These are phyloP conservation scores for Phyllachora maydis DNA, from an alignment of 2,329 filamentous ascomycete genomes.

Conservation along the genomic window DNA sequence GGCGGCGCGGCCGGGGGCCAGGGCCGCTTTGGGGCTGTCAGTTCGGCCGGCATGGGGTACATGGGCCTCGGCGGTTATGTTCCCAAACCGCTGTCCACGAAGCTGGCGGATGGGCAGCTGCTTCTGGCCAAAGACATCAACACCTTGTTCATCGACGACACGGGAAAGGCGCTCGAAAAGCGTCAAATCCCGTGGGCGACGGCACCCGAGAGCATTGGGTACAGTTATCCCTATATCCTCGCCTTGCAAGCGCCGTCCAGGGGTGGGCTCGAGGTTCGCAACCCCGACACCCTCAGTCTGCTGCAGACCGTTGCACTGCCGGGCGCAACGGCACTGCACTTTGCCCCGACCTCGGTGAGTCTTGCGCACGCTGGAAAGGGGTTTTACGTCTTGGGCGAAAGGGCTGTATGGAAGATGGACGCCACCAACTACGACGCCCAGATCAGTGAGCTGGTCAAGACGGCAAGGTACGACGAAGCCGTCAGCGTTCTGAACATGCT, in stretches of 20 bases:
- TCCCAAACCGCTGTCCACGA: constrained; percentile 72
- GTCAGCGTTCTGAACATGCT: constrained; percentile 77
- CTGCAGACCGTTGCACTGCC: constrained; percentile 71
- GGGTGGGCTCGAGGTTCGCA: constrained; percentile 73
- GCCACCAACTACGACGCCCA: constrained; percentile 82
- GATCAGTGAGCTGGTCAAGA: constrained; percentile 59
- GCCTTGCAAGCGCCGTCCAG: constrained; percentile 69
- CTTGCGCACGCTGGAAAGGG: constrained; percentile 93
- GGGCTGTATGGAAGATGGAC: constrained; percentile 90
- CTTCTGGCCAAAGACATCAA: constrained; percentile 96
- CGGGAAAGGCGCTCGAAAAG: constrained; percentile 65
- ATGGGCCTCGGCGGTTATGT: constrained; percentile 87
- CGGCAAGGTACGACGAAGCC: constrained; percentile 67
- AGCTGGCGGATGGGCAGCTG: constrained; percentile 64
- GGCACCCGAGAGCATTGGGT: constrained; percentile 79
- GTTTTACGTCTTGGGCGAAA: constrained; percentile 81
- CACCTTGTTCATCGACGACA: constrained; percentile 71
- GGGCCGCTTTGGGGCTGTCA: constrained; percentile 61
- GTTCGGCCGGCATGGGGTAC: constrained; percentile 81
- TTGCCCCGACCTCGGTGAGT: constrained; percentile 80
- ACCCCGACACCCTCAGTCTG: constrained; percentile 77
- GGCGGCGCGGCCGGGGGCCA: constrained; percentile 41
- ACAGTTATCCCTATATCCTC: constrained; percentile 90
- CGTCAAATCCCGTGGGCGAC: constrained; percentile 81
- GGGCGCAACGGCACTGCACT: constrained; percentile 68